Base-by-base conservation (phyloP, 2,329 filamentous ascomycete species). In the Rhexocercosporidium sp. region DNA sequence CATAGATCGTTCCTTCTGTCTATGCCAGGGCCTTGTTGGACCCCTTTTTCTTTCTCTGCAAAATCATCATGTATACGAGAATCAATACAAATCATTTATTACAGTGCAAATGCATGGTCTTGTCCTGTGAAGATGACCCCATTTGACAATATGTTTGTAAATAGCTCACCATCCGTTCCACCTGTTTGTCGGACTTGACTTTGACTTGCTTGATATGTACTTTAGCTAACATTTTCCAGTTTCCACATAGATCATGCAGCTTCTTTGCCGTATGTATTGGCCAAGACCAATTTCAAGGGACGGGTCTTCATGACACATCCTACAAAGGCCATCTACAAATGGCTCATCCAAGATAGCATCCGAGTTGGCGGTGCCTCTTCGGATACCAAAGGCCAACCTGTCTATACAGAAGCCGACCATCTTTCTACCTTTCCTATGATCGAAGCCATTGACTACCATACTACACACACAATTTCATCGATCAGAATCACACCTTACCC, bases 241-340 rank as follows among this genome's bases (percentile, higher is more conserved):
- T 99, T 99, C 78, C 96, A 99, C 80, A 86, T 98, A 78, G 96
- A 99, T 77, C 96, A 99, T 82, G 96, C 96, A n/a, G 95, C 95
- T 18, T 97, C 95, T n/a, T 84, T 99, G 56, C 96, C 96, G 53
- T 99, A 98, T 78, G 96, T 99, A 67, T 87, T 99, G 71, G 92
- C 95, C 71, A 99, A 99, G 83, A 98, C 96, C 44, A 97, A 97
- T 79, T 99, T 99, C 83, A 91, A 92, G 72, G 96, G 96, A 59
- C 90, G 94, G 25, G 95, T 98, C 69, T 98, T 97, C 83, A 99
- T 98, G 95, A 99, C 96, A 61, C 96, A 99, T 83, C 94, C 96
- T 1, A 99, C 96, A 56, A 98, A 99, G 80, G 96, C 96, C 74
- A 99, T 99, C 78, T 99, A 99, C 86, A 98, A 98, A 82, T 98